These are phyloP conservation scores for Metarhizium sp. DNA, from an alignment of 2,329 filamentous ascomycete species.

Conservation along the genomic window DNA sequence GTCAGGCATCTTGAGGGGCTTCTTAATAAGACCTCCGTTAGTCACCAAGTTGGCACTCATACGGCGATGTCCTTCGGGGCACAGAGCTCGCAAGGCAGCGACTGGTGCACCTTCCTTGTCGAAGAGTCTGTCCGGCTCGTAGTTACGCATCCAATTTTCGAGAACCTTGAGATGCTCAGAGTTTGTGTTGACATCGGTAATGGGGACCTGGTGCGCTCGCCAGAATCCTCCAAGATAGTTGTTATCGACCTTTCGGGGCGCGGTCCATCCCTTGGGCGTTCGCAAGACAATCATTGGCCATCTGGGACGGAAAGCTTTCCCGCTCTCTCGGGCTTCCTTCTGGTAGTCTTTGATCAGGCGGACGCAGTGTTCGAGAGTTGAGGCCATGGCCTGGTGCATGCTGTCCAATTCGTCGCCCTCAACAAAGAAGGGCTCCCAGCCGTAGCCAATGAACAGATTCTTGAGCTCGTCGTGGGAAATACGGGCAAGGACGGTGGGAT, in stretches of 20 bases:
- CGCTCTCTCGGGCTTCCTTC: slow-evolving; percentile 60
- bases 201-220: slow-evolving; percentile 69
- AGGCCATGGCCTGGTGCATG: slow-evolving; percentile 78
- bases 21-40: slow-evolving; percentile 60
- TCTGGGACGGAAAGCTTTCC: slow-evolving; percentile 58
- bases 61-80: slow-evolving; percentile 54
- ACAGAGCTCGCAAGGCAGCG: slow-evolving; percentile 52
- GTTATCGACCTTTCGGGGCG: slow-evolving; percentile 59
- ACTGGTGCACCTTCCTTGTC: slow-evolving; percentile 53
- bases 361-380: slow-evolving; percentile 64
- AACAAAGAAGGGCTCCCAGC: slow-evolving; percentile 73
- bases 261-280: slow-evolving; percentile 74
- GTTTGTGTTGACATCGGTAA: slow-evolving; percentile 59
- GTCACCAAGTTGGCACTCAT: slow-evolving; percentile 73
- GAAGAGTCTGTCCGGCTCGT: slow-evolving; percentile 65
- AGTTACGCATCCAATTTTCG: slow-evolving; percentile 69
- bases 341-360: slow-evolving; percentile 59
- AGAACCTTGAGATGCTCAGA: slow-evolving; percentile 56
- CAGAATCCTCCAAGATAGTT: slow-evolving; percentile 70
- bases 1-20: slow-evolving; percentile 59
- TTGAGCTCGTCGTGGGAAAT: slow-evolving; percentile 66
- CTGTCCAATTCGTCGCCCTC: slow-evolving; percentile 63
- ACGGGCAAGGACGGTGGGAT: slow-evolving; percentile 63
- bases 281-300: slow-evolving; percentile 77
- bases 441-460: slow-evolving; percentile 62